These are phyloP conservation scores for Xylariaceae sp. DNA, from an alignment of 2,329 filamentous ascomycete genomes.

Conservation along the genomic window DNA sequence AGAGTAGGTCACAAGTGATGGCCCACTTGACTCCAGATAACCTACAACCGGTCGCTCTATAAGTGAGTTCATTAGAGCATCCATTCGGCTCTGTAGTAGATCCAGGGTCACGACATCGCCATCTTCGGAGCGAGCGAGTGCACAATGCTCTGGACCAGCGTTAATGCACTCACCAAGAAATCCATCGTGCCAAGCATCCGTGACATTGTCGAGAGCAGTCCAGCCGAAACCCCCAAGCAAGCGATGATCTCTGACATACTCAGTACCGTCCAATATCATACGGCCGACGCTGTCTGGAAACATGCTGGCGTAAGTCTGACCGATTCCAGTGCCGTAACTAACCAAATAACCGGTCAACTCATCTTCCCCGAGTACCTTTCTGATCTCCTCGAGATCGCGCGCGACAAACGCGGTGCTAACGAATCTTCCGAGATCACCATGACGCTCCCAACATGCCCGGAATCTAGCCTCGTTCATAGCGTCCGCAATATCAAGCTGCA, in stretches of 20 bases:
- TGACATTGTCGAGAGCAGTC: conserved; percentile 44
- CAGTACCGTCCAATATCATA: conserved; percentile 45
- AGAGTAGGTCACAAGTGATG: conserved; percentile 43
- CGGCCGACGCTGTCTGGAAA: conserved; percentile 45
- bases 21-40: conserved; percentile 37
- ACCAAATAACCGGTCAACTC: conserved; percentile 45
- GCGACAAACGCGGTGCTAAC: conserved; percentile 43
- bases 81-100: conserved; percentile 37
- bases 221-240: conserved; percentile 42
- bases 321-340: conserved; percentile 48
- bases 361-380: conserved; percentile 40
- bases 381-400: conserved; percentile 45
- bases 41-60: conserved; percentile 35
- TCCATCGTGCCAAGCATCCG: conserved; percentile 44
- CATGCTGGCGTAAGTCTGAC: conserved; percentile 47
- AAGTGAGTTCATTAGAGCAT: conserved; percentile 35
- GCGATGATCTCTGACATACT: conserved; percentile 43
- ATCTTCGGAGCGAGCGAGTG: conserved; percentile 35
- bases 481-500: conserved; percentile 40
- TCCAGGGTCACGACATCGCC: conserved; percentile 31
- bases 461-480: conserved; percentile 43
- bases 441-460: conserved; percentile 37
- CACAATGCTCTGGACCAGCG: conserved; percentile 42
- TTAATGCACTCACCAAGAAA: conserved; percentile 46
- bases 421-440: conserved; percentile 43